Conservation (phyloP, 2,329 filamentous ascomycete genomes). For the Chrysoporthe puriensis region DNA sequence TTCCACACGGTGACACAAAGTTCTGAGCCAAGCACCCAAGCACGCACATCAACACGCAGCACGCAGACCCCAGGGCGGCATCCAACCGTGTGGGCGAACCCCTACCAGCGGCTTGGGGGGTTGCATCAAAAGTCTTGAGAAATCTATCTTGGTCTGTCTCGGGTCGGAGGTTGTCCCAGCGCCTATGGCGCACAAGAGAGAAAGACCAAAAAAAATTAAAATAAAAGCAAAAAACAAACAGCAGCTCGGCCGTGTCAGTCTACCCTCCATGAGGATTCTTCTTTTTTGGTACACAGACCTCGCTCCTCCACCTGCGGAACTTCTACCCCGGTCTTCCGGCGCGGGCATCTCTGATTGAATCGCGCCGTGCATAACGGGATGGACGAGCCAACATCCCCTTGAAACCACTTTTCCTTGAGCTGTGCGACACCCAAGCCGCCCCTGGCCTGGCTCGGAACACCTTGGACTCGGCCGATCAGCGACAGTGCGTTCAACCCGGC, state of each 20-base stretch:
- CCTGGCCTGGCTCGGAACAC: constrained; percentile 19
- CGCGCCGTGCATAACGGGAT: constrained; percentile 20
- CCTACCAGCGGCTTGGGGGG: background rate
- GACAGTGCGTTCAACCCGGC: background rate
- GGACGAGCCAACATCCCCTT: constrained; percentile 23
- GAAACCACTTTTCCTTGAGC: constrained; percentile 21
- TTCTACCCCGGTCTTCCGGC: background rate
- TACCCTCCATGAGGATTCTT: background rate
- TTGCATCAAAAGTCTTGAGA: background rate
- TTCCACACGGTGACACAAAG: constrained; percentile 1
- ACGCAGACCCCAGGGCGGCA: background rate
- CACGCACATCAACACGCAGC: background rate
- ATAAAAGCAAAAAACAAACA: background rate
- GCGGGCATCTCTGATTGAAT: background rate
- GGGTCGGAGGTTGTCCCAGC: background rate
- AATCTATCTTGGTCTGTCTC: background rate
- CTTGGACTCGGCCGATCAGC: constrained; percentile 15
- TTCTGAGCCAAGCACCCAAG: background rate
- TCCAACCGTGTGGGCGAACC: background rate
- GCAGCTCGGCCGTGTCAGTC: background rate
- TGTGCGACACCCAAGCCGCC: constrained; percentile 20
- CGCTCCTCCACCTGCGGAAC: background rate
- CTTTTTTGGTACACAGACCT: background rate
- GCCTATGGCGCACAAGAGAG: background rate
- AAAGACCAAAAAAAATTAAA: background rate